phyloP scores from a whole-genome alignment of 179 eudicot genomes.

The Corrigiola litoralis region DNA sequence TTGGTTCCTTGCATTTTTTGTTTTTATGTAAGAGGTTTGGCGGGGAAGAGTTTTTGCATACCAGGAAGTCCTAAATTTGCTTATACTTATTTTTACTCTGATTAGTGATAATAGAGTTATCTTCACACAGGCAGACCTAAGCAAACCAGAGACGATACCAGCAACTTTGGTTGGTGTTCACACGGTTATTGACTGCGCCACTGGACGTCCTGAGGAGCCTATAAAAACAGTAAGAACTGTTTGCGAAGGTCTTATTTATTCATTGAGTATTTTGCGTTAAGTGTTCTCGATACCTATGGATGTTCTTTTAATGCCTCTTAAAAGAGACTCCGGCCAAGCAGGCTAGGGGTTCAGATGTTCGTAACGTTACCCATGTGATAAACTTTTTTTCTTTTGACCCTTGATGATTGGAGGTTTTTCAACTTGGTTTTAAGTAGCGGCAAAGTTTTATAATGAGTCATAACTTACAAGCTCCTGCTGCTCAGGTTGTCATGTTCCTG shows the following conservation, averaged over 20 bases:
- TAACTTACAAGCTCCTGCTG: background rate
- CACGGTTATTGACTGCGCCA: constrained; percentile 93
- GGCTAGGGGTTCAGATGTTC: too few relatives aligned
- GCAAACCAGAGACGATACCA: constrained; percentile 93
- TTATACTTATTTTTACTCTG: constrained; percentile 9
- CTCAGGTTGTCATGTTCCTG: background rate
- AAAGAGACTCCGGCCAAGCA: too few relatives aligned
- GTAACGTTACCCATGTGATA: too few relatives aligned
- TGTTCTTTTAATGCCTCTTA: background rate
- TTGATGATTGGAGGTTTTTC: too few relatives aligned
- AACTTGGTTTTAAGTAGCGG: too few relatives aligned
- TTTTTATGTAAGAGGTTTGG: too few relatives aligned
- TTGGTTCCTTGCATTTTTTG: too few relatives aligned
- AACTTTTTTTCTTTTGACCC: too few relatives aligned
- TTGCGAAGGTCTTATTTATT: background rate
- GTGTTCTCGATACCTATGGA: background rate
- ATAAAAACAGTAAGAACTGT: constrained; percentile 79
- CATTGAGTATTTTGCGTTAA: background rate
- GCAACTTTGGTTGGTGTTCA: constrained; percentile 94
- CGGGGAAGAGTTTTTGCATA: too few relatives aligned
- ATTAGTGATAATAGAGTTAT: constrained; percentile 20
- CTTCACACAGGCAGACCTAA: constrained; percentile 78
- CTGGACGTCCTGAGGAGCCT: constrained; percentile 99
- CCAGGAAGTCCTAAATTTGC: constrained; percentile 3
- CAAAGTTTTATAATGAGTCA: too few relatives aligned